Conservation (phyloP, 139 green algal genomes). For the Zygnema cylindricum region DNA sequence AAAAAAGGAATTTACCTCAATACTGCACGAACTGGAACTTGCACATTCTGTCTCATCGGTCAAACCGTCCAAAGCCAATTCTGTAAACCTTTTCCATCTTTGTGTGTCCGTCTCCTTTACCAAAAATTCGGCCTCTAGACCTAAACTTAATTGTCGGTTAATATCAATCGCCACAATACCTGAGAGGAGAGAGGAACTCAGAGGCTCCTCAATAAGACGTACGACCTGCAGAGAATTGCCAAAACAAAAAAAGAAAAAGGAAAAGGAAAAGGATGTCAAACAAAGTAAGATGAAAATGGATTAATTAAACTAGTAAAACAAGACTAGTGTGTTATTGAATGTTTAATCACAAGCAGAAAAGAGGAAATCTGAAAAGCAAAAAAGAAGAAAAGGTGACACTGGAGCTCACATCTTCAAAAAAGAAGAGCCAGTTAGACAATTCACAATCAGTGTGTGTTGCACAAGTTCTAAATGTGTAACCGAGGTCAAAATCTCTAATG, state of each 20-base stretch:
- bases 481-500: too few relatives aligned
- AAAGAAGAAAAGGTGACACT: too few relatives aligned
- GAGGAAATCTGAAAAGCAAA: too few relatives aligned
- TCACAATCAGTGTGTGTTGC: too few relatives aligned
- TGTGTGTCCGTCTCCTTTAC: neutral
- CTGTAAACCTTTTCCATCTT: neutral
- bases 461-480: too few relatives aligned
- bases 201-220: neutral
- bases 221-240: neutral
- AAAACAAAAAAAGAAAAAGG: neutral
- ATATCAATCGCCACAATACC: neutral
- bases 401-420: too few relatives aligned
- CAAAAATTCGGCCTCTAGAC: neutral
- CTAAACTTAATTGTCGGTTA: neutral
- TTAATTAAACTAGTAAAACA: too few relatives aligned
- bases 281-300: too few relatives aligned
- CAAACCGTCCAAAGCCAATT: neutral
- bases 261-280: neutral
- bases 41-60: neutral
- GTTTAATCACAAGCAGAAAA: too few relatives aligned
- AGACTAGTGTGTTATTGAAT: too few relatives aligned
- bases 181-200: neutral
- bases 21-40: neutral
- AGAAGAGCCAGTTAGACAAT: too few relatives aligned
- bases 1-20: neutral